Percentiles rank a stretch among this genome's conserved stretches.
These are phyloP conservation scores for Coemansia sp. DNA, from an alignment of 192 early-diverging fungal species.

Conservation along the genomic window DNA sequence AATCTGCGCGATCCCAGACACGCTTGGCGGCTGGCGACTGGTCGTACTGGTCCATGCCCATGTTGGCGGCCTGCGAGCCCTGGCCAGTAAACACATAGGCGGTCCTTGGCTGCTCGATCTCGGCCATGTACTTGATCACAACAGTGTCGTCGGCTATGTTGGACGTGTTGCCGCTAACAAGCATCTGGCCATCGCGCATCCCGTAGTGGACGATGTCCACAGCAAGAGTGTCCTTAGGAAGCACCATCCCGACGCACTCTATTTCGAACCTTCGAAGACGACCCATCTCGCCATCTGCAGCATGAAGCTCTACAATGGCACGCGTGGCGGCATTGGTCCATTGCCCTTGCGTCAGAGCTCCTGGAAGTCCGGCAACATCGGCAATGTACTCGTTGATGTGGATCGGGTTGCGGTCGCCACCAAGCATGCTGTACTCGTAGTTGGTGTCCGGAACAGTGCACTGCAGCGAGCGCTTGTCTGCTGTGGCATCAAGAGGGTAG, in stretches of 20 bases:
- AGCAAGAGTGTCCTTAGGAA: conserved; percentile 80
- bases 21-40: conserved; percentile 74
- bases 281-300: conserved; percentile 83
- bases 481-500: conserved; percentile 7
- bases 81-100: conserved; percentile 97
- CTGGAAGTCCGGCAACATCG: conserved; percentile 81
- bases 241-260: conserved; percentile 87
- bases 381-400: conserved; percentile 94
- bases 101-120: conserved; percentile 87
- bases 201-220: conserved; percentile 86
- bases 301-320: conserved; percentile 86
- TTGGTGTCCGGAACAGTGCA: conserved; percentile 69
- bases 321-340: conserved; percentile 91
- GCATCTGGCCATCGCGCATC: conserved; percentile 89
- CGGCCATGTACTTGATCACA: conserved; percentile 71
- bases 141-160: conserved; percentile 64
- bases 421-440: conserved; percentile 73
- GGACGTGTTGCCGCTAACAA: conserved; percentile 82
- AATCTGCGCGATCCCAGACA: conserved; percentile 90
- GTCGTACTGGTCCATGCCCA: conserved; percentile 94
- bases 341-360: conserved; percentile 92
- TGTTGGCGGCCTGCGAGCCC: conserved; percentile 90
- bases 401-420: conserved; percentile 88
- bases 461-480: not conserved
- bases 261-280: conserved; percentile 78